Base-by-base conservation (phyloP, 805 yeast species). In the Myxozyma lipomycoides region DNA sequence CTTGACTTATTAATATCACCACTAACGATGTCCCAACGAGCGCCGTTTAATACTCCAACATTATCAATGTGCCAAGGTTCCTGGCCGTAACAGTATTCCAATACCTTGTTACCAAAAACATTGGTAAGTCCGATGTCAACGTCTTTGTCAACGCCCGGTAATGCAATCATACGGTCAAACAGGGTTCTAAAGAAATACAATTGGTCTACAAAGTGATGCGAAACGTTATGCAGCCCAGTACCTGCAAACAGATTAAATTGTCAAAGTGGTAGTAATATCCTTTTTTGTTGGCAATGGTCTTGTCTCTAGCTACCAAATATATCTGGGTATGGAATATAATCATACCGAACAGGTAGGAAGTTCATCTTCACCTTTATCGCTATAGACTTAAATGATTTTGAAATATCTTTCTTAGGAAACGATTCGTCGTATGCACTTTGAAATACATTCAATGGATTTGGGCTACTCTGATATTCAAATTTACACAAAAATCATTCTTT, bases 241-340 rank as follows among this genome's bases (percentile, higher is more conserved):
- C 23, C 40, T 10, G 36, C 40, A n/a, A 39, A 30, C 48, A 48
- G 22, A 46, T 51, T 15, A 40, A 34, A 45, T 51, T 51, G 43
- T 51, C 51, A 35, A 51, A 46, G 25, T 51, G 55, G 19, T 51
- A 51, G 12, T 23, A 43, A 37, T 42, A 51, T 12, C 48, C 55
- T 21, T 47, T 47, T 23, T 32, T 32, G 10, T 19, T 32, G 9
- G 26, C 50, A 21, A 36, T 18, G 26, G 21, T 38, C 3, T 18
- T 46, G 43, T 49, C 46, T 12, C 54, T 46, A 32, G 47, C 54
- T 7, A 45, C n/a, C 35, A 22, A 24, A 35, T 50, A 50, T 10
- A 39, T 45, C n/a, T 46, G 50, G 28, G 54, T 24, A 42, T 50
- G 41, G 45, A 50, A 50, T 17, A 25, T 28, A 17, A 35, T 17